Conservation (phyloP, 352 stramenopile genomes). For the Elongisporangium anandrum region DNA sequence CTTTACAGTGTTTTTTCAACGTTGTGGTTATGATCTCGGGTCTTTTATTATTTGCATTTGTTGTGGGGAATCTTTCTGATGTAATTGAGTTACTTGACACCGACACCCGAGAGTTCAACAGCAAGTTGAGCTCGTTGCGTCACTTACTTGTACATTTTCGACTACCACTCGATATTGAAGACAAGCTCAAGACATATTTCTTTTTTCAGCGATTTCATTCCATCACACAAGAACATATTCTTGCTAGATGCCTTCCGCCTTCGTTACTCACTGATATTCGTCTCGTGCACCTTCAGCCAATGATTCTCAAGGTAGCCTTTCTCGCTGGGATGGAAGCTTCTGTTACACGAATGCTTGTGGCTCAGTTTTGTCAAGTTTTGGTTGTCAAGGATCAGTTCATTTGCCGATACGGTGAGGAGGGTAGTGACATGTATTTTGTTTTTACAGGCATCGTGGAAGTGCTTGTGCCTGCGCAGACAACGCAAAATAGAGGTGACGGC, state of each 20-base stretch:
- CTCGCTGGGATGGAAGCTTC: conserved; percentile 43
- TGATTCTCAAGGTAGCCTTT: conserved; percentile 56
- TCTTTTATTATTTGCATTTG: conserved; percentile 43
- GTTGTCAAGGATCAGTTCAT: conserved; percentile 43
- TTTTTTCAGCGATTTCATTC: conserved; percentile 63
- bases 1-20: conserved; percentile 37
- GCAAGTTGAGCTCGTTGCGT: conserved; percentile 45
- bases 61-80: conserved; percentile 59
- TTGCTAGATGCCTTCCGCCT: conserved; percentile 41
- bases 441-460: conserved; percentile 53
- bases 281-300: conserved; percentile 46
- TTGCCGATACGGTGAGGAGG: conserved; percentile 37
- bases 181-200: conserved; percentile 63
- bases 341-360: conserved; percentile 49
- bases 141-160: conserved; percentile 53
- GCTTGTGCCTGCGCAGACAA: conserved; percentile 27
- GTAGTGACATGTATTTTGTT: conserved; percentile 60
- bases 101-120: conserved; percentile 50
- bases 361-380: conserved; percentile 43
- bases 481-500: conserved; percentile 14
- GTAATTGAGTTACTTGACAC: conserved; percentile 49
- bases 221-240: conserved; percentile 52
- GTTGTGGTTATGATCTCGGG: conserved; percentile 36
- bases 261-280: conserved; percentile 54
- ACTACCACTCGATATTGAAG: conserved; percentile 31